These are phyloP conservation scores for Parastagonospora nodorum DNA, from an alignment of 2,329 filamentous ascomycete species.

Conservation along the genomic window DNA sequence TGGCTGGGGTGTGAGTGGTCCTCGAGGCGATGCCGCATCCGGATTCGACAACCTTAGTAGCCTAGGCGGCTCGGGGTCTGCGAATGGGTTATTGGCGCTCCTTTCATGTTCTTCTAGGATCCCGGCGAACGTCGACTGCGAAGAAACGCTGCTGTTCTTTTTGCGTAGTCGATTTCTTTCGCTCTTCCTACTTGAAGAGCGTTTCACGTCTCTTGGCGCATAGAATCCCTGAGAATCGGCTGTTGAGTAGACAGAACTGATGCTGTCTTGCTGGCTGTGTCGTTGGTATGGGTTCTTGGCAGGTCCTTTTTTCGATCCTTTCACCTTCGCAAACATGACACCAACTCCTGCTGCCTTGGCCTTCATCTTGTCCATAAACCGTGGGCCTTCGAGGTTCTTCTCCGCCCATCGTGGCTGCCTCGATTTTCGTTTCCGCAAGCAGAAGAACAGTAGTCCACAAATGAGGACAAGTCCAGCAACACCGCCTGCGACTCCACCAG, in stretches of 20 bases:
- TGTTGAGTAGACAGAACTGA: conserved; percentile 41
- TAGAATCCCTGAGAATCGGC: conserved; percentile 32
- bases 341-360: conserved; percentile 26
- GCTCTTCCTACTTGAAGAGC: conserved; percentile 40
- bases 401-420: conserved; percentile 22
- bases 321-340: conserved; percentile 32
- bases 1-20: conserved; percentile 34
- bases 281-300: conserved; percentile 34
- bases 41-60: conserved; percentile 32
- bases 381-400: conserved; percentile 15
- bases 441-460: conserved; percentile 39
- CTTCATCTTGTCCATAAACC: conserved; percentile 25
- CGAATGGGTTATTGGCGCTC: conserved; percentile 29
- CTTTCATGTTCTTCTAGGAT: conserved; percentile 34
- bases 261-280: conserved; percentile 35
- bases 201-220: conserved; percentile 28
- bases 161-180: conserved; percentile 36
- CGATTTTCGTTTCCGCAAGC: conserved; percentile 38
- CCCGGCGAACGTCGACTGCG: conserved; percentile 33
- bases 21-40: conserved; percentile 17
- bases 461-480: conserved; percentile 40
- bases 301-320: conserved; percentile 33
- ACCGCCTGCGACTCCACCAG: conserved; percentile 43
- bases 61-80: conserved; percentile 28
- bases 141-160: conserved; percentile 35